These are phyloP conservation scores for Sordariomycetes sp. DNA, from an alignment of 2,329 filamentous ascomycete species.

Conservation along the genomic window DNA sequence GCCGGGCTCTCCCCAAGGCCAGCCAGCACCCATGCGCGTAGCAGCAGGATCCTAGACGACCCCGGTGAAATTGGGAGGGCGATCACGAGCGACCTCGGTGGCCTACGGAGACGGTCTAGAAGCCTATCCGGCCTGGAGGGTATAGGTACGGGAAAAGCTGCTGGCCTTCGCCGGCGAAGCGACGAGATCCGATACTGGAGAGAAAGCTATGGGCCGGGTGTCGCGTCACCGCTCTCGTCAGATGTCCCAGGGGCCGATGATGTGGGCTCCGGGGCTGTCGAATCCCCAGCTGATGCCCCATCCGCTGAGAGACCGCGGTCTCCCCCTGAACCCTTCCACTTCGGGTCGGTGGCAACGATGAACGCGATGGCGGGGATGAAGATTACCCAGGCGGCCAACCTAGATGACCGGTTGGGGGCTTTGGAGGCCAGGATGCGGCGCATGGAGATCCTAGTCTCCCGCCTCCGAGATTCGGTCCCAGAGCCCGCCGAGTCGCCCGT, in stretches of 20 bases:
- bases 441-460: conserved; percentile 40
- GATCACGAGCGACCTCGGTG: conserved; percentile 43
- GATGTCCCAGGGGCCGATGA: conserved; percentile 26
- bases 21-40: conserved; percentile 46
- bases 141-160: conserved; percentile 17
- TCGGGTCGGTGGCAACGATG: conserved; percentile 34
- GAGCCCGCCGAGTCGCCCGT: conserved; percentile 24
- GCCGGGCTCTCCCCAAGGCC: conserved; percentile 49
- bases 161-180: conserved; percentile 38
- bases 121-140: conserved; percentile 46
- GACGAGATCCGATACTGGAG: conserved; percentile 57
- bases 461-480: conserved; percentile 35
- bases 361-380: conserved; percentile 42
- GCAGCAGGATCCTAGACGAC: conserved; percentile 29
- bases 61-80: conserved; percentile 50
- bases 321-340: conserved; percentile 42
- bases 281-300: conserved; percentile 19
- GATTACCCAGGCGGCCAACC: conserved; percentile 41
- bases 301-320: conserved; percentile 22
- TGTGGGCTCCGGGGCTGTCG: conserved; percentile 14
- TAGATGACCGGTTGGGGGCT: conserved; percentile 40
- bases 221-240: conserved; percentile 41
- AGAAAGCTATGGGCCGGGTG: conserved; percentile 43
- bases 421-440: conserved; percentile 41
- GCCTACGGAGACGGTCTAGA: conserved; percentile 42